phyloP scores from a whole-genome alignment of 2,329 filamentous ascomycete genomes.

The Cladosporium velox region DNA sequence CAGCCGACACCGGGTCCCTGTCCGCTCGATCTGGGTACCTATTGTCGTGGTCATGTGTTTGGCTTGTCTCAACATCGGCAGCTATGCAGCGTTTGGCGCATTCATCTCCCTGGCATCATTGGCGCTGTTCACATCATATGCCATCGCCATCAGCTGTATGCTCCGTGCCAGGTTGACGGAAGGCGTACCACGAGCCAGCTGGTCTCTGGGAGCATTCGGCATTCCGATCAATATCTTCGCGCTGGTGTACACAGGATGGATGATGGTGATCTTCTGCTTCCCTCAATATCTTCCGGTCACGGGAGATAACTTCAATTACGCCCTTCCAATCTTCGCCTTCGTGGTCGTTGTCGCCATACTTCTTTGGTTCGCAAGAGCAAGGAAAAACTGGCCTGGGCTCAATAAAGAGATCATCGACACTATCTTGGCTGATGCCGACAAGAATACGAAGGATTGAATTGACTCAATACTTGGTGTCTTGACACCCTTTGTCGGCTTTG shows the following conservation, averaged over 20 bases:
- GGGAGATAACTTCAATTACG: slow-evolving; percentile 30
- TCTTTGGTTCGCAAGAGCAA: not conserved
- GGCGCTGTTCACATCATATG: slow-evolving; percentile 31
- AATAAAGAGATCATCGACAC: not conserved
- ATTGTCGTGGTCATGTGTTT: slow-evolving; percentile 28
- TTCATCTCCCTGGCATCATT: slow-evolving; percentile 31
- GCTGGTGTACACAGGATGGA: slow-evolving; percentile 28
- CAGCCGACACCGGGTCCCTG: slow-evolving; percentile 25
- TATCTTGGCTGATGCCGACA: not conserved
- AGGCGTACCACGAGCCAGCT: slow-evolving; percentile 22
- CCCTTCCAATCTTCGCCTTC: slow-evolving; percentile 28
- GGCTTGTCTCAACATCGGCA: slow-evolving; percentile 28
- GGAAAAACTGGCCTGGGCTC: not conserved
- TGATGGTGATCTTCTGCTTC: slow-evolving; percentile 31
- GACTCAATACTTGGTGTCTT: too few species aligned
- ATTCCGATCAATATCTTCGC: slow-evolving; percentile 30
- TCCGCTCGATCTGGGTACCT: slow-evolving; percentile 30
- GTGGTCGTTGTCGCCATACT: slow-evolving; percentile 26
- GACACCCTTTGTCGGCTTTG: too few species aligned
- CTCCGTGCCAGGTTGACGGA: slow-evolving; percentile 21
- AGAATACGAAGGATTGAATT: not conserved
- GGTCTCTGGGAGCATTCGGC: slow-evolving; percentile 28
- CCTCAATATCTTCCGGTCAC: slow-evolving; percentile 30
- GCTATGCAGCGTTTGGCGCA: slow-evolving; percentile 27
- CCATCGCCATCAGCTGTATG: slow-evolving; percentile 32